A percentile compares a stretch with the other conserved stretches of the same genome.
phyloP scores from a whole-genome alignment of 2,329 filamentous ascomycete genomes.

The Didymella sp. region DNA sequence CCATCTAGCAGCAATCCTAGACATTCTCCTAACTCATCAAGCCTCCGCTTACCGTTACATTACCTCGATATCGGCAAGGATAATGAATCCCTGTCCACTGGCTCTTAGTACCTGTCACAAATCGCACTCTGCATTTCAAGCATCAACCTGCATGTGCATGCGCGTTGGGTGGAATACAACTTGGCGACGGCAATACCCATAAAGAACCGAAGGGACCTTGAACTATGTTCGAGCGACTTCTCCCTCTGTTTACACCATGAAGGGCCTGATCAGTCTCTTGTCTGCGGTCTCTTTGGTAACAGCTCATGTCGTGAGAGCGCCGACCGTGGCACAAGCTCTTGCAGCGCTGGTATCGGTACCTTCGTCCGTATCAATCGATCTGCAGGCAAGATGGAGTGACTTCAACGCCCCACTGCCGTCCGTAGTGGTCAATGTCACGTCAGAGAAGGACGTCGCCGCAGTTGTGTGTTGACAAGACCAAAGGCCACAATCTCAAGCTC shows the following conservation, averaged over 20 bases:
- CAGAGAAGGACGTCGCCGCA: conserved; percentile 31
- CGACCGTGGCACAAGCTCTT: conserved; percentile 23
- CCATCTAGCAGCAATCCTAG: neutral
- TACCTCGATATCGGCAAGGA: neutral
- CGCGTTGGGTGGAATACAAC: neutral
- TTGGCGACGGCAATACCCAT: neutral
- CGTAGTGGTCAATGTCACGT: conserved; percentile 29
- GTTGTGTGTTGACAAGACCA: conserved; percentile 20
- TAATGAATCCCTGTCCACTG: neutral
- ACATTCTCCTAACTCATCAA: neutral
- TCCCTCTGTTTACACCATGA: conserved; percentile 12
- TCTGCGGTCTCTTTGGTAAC: conserved; percentile 19
- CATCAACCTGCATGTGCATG: neutral
- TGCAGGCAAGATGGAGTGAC: conserved; percentile 34
- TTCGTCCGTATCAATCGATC: conserved; percentile 24
- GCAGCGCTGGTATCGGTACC: conserved; percentile 20
- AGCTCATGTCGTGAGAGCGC: conserved; percentile 22
- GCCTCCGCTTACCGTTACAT: neutral
- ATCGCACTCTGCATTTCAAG: neutral
- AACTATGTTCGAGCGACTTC: neutral
- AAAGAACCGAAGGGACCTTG: neutral
- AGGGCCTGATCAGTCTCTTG: conserved; percentile 19
- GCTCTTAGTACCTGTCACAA: neutral
- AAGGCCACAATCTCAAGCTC: conserved; percentile 1
- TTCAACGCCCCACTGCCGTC: conserved; percentile 28